Conservation (phyloP, 129 eudicot genomes). For the Flaveria trinervia region DNA sequence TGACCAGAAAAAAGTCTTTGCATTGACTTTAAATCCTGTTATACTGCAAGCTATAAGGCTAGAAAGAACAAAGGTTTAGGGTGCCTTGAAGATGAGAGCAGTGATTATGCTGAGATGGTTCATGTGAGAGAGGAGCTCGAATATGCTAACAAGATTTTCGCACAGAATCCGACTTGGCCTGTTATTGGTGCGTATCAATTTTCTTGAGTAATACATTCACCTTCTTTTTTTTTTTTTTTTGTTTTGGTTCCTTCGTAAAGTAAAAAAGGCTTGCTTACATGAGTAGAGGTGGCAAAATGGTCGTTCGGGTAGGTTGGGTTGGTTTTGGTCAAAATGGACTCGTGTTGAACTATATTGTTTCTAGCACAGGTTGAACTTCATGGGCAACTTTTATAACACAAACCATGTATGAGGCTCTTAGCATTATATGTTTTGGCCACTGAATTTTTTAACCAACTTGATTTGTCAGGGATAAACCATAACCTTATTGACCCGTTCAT, state of each 20-base stretch:
- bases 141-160: conserved; percentile 56
- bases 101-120: conserved; percentile 56
- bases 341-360: background rate
- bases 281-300: background rate
- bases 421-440: too few species aligned
- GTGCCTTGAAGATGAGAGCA: conserved; percentile 38
- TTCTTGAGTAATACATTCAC: background rate
- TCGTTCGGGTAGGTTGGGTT: background rate
- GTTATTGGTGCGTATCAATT: conserved; percentile 57
- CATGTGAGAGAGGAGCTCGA: conserved; percentile 54
- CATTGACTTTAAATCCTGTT: conserved; percentile 61
- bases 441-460: too few species aligned
- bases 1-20: conserved; percentile 58
- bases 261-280: background rate
- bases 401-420: too few species aligned
- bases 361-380: background rate
- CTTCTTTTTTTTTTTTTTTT: background rate
- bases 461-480: too few species aligned
- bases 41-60: conserved; percentile 54
- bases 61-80: conserved; percentile 68
- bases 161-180: conserved; percentile 63
- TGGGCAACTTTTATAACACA: too few species aligned
- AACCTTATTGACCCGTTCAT: too few species aligned
- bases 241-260: background rate
- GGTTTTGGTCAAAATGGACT: background rate